Percentiles rank a stretch among this genome's conserved stretches.
phyloP scores from a whole-genome alignment of 2,329 filamentous ascomycete genomes.

The Cladosporium halotolerans region DNA sequence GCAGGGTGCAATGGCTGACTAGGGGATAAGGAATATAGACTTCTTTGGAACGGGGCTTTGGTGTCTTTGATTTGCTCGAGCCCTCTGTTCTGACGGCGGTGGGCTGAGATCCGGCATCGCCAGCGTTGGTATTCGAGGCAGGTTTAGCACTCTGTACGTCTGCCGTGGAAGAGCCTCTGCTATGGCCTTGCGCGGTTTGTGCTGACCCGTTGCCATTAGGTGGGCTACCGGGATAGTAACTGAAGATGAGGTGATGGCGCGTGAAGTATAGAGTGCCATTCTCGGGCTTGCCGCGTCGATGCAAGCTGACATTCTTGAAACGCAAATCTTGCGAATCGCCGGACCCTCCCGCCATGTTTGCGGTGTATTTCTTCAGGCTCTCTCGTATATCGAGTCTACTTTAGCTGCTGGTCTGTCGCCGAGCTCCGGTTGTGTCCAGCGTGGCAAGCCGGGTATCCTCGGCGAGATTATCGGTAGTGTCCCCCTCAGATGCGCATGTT shows the following conservation, averaged over 20 bases:
- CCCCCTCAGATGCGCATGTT: too few species aligned
- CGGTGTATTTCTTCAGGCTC: not conserved
- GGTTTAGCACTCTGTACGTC: not conserved
- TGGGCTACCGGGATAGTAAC: slow-evolving; percentile 40
- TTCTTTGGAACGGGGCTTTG: slow-evolving; percentile 51
- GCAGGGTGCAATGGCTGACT: slow-evolving; percentile 71
- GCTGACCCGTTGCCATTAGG: not conserved
- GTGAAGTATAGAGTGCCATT: slow-evolving; percentile 57
- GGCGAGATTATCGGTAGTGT: too few species aligned
- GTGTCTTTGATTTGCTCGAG: slow-evolving; percentile 13
- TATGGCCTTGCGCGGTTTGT: slow-evolving; percentile 17
- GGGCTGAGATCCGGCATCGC: slow-evolving; percentile 3
- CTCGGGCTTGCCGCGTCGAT: slow-evolving; percentile 50
- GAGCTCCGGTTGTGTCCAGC: too few species aligned
- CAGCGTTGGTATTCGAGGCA: slow-evolving; percentile 7
- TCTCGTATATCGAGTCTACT: too few species aligned
- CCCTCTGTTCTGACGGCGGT: slow-evolving; percentile 2
- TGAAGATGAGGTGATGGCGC: slow-evolving; percentile 60
- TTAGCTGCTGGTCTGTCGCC: too few species aligned
- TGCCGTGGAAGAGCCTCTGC: not conserved
- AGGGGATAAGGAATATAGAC: slow-evolving; percentile 95
- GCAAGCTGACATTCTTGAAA: slow-evolving; percentile 56
- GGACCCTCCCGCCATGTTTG: slow-evolving; percentile 1
- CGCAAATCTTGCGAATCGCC: slow-evolving; percentile 13
- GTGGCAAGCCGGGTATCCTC: too few species aligned